phyloP scores from a whole-genome alignment of 345 rosid genomes.

The Camelina neglecta region DNA sequence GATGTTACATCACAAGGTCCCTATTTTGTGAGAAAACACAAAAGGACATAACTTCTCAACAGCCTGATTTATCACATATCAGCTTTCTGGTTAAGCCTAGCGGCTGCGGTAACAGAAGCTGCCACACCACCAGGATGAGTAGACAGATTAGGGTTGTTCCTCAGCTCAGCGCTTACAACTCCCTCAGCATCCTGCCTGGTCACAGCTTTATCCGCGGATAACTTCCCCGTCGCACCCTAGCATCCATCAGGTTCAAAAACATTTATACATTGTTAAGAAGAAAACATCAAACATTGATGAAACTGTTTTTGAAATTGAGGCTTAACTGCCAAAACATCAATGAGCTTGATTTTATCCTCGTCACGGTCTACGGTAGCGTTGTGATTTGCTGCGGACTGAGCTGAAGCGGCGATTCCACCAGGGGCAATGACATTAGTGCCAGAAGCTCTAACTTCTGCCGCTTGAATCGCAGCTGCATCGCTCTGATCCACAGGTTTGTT shows the following conservation, averaged over 20 bases:
- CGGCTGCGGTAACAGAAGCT: slow-evolving; percentile 68
- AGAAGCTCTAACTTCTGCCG: slow-evolving; percentile 70
- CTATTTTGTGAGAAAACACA: too few relatives aligned
- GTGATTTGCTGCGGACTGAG: slow-evolving; percentile 66
- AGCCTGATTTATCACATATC: too few relatives aligned
- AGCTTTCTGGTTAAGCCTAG: slow-evolving; percentile 55
- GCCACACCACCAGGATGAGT: slow-evolving; percentile 72
- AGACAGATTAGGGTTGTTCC: slow-evolving; percentile 56
- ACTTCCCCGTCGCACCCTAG: slow-evolving; percentile 61
- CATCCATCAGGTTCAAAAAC: background rate
- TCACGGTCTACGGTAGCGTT: slow-evolving; percentile 51
- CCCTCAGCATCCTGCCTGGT: slow-evolving; percentile 76
- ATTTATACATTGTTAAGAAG: background rate
- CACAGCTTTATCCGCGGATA: slow-evolving; percentile 65
- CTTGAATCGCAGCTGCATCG: slow-evolving; percentile 79
- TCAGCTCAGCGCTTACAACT: slow-evolving; percentile 63
- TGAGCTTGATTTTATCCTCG: slow-evolving; percentile 65
- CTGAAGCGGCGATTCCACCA: slow-evolving; percentile 67
- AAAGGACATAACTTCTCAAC: too few relatives aligned
- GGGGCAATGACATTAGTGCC: slow-evolving; percentile 54
- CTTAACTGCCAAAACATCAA: slow-evolving; percentile 53
- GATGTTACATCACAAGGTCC: too few relatives aligned
- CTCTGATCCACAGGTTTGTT: slow-evolving; percentile 65
- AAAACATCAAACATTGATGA: background rate
- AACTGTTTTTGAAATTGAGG: background rate